Percentiles rank a stretch among this genome's conserved stretches.
Evolutionary conservation across 1,284 basidiomycete species (phyloP).

Genomic region (Cryptococcus sp.): DNA sequence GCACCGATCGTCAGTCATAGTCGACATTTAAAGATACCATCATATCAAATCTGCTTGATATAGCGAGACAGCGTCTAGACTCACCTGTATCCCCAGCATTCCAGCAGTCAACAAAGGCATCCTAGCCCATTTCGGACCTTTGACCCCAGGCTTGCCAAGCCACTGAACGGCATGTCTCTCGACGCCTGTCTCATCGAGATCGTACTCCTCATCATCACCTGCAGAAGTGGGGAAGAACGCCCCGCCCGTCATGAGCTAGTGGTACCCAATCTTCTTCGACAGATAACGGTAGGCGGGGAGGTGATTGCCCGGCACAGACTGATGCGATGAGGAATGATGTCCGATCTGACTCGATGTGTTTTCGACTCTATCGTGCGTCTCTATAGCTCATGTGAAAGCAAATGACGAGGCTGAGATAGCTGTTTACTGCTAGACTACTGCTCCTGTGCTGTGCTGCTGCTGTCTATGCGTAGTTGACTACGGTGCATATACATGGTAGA

Average conservation of each 20-base stretch:
- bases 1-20: neutral
- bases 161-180: slow-evolving; percentile 55
- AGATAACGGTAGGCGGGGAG: no score
- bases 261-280: no score
- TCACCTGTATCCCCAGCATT: slow-evolving; percentile 74
- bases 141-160: slow-evolving; percentile 61
- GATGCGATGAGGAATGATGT: neutral
- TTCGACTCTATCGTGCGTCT: no score
- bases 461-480: neutral
- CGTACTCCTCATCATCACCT: slow-evolving; percentile 34
- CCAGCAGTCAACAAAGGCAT: slow-evolving; percentile 74
- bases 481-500: neutral
- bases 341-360: no score
- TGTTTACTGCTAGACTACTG: no score
- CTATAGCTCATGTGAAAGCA: no score
- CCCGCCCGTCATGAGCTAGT: slow-evolving; percentile 37
- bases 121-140: slow-evolving; percentile 64
- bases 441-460: neutral
- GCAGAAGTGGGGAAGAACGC: slow-evolving; percentile 30
- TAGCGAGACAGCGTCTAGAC: slow-evolving; percentile 3
- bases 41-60: neutral
- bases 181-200: slow-evolving; percentile 29
- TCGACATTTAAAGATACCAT: neutral
- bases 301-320: neutral
- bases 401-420: no score